Evolutionary conservation across 179 eudicot species (phyloP).

Genomic region (Patellifolia procumbens): DNA sequence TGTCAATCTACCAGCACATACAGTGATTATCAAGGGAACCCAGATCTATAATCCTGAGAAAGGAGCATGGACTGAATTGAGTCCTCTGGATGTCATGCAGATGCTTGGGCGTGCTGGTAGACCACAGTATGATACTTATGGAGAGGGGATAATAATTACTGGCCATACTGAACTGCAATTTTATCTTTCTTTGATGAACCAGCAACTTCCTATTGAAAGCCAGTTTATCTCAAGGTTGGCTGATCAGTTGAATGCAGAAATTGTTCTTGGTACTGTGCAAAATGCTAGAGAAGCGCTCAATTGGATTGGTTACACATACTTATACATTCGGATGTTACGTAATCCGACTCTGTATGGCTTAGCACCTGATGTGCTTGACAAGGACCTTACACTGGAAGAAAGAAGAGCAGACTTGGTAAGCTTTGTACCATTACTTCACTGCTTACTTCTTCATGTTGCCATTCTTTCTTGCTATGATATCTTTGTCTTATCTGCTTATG

Average conservation of each 20-base stretch:
- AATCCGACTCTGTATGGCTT: slow-evolving; percentile 86
- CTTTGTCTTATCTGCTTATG: neutral
- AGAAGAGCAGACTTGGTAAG: slow-evolving; percentile 95
- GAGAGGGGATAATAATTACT: slow-evolving; percentile 93
- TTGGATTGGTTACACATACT: slow-evolving; percentile 87
- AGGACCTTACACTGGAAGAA: slow-evolving; percentile 58
- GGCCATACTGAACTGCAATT: slow-evolving; percentile 84
- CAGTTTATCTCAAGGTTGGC: slow-evolving; percentile 89
- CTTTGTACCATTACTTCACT: slow-evolving; percentile 6
- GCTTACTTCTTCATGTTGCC: neutral
- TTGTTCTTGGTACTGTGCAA: slow-evolving; percentile 93
- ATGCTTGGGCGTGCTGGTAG: slow-evolving; percentile 99
- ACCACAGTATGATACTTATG: slow-evolving; percentile 89
- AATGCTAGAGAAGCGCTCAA: slow-evolving; percentile 92
- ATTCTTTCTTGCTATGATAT: neutral
- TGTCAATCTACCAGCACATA: slow-evolving; percentile 92
- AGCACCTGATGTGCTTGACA: slow-evolving; percentile 57
- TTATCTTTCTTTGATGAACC: slow-evolving; percentile 94
- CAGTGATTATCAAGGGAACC: slow-evolving; percentile 94
- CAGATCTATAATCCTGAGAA: slow-evolving; percentile 94
- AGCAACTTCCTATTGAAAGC: slow-evolving; percentile 96
- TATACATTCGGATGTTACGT: slow-evolving; percentile 85
- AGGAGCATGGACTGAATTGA: slow-evolving; percentile 96
- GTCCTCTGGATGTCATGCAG: slow-evolving; percentile 97
- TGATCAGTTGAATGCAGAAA: slow-evolving; percentile 97